Conservation (phyloP, 2,329 filamentous ascomycete genomes). For the Delphinella strobiligena region DNA sequence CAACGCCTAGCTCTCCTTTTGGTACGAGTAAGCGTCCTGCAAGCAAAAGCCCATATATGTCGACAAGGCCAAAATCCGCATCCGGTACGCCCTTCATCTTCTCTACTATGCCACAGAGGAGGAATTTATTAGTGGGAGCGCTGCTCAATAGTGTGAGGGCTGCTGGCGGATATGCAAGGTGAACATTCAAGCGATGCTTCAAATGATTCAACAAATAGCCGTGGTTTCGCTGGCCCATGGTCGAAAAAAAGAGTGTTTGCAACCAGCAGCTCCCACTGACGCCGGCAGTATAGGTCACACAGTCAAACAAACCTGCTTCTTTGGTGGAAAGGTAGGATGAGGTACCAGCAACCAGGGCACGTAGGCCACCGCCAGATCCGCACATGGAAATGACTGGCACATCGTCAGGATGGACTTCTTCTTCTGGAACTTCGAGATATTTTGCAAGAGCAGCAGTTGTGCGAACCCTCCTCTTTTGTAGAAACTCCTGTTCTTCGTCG, state of each 20-base stretch:
- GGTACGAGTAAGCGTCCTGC: conserved; percentile 78
- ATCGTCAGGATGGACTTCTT: conserved; percentile 82
- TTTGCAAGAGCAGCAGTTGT: conserved; percentile 63
- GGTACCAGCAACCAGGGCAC: conserved; percentile 80
- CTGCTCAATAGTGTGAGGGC: conserved; percentile 72
- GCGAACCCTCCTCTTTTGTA: conserved; percentile 54
- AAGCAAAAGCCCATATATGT: conserved; percentile 80
- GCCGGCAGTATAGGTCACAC: conserved; percentile 85
- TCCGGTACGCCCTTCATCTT: conserved; percentile 74
- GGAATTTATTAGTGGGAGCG: conserved; percentile 83
- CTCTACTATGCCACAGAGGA: conserved; percentile 80
- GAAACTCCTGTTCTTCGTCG: conserved; percentile 66
- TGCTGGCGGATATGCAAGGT: conserved; percentile 84
- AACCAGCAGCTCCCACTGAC: conserved; percentile 97
- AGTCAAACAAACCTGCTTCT: conserved; percentile 84
- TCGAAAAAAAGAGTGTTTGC: conserved; percentile 75
- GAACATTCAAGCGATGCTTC: conserved; percentile 70
- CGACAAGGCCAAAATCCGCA: conserved; percentile 80
- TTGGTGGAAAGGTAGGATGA: conserved; percentile 76
- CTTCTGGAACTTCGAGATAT: conserved; percentile 68
- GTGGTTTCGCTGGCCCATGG: conserved; percentile 58
- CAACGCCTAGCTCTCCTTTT: conserved; percentile 66
- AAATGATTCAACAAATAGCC: conserved; percentile 67
- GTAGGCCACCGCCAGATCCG: conserved; percentile 80
- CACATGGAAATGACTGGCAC: conserved; percentile 89